A percentile compares a stretch with the other conserved stretches of the same genome.
Conservation (phyloP, 1,284 basidiomycete species). For the Malassezia japonica region DNA sequence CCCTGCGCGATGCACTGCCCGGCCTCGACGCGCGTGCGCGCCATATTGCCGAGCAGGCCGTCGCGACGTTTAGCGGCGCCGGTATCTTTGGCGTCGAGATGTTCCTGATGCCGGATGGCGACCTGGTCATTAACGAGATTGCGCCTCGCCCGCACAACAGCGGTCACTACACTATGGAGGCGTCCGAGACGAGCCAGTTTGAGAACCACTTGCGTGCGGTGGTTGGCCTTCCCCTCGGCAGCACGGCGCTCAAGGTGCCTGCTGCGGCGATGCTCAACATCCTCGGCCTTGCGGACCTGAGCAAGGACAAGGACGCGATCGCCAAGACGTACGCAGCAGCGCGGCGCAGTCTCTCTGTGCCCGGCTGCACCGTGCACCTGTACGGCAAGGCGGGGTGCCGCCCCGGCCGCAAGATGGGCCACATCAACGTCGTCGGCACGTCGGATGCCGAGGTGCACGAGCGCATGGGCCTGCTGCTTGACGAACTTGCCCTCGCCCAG, state of each 20-base stretch:
- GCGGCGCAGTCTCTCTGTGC: slow-evolving; percentile 51
- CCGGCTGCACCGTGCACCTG: slow-evolving; percentile 74
- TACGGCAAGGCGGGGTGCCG: slow-evolving; percentile 87
- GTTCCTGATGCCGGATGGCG: slow-evolving; percentile 83
- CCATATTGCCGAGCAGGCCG: slow-evolving; percentile 69
- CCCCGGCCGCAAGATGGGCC: slow-evolving; percentile 93
- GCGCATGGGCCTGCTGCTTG: slow-evolving; percentile 47
- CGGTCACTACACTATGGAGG: slow-evolving; percentile 98
- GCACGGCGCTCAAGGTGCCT: slow-evolving; percentile 75
- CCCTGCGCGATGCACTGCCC: slow-evolving; percentile 52
- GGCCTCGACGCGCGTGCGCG: slow-evolving; percentile 60
- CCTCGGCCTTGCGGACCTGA: slow-evolving; percentile 52
- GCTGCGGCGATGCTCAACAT: slow-evolving; percentile 90
- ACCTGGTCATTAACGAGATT: slow-evolving; percentile 86
- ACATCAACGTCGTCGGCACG: slow-evolving; percentile 78
- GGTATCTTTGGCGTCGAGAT: slow-evolving; percentile 97
- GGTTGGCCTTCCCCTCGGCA: slow-evolving; percentile 77
- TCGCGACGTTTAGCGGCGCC: slow-evolving; percentile 70
- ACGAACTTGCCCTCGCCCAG: slow-evolving; percentile 37
- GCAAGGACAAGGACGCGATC: slow-evolving; percentile 36
- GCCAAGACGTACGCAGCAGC: slow-evolving; percentile 42
- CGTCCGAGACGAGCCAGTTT: slow-evolving; percentile 90
- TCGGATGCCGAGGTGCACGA: slow-evolving; percentile 67
- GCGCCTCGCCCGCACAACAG: slow-evolving; percentile 99
- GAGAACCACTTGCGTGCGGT: slow-evolving; percentile 98